Base-by-base conservation (phyloP, 768 basidiomycete genomes). In the Mrakia frigida region DNA sequence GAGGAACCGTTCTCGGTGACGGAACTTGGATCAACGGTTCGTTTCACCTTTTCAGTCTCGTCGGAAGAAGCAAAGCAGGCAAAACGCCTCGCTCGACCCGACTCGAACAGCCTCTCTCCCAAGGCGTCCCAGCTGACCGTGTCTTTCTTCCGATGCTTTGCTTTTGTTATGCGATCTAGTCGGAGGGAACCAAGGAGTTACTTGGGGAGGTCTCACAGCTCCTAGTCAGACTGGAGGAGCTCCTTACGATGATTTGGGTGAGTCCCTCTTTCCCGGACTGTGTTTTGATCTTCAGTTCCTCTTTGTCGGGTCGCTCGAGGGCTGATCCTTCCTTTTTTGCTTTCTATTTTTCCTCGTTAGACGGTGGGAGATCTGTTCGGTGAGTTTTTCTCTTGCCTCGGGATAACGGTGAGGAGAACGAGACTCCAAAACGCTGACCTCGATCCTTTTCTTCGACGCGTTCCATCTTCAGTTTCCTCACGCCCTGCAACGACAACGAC, bases 331-430 rank as follows among this genome's bases (percentile, higher is more conserved):
- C 35, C 63, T 6, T 23, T 9, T 6, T 68, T 6, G 6, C 35
- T 23, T 39, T n/a, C n/a, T 35, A 33, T 9, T 16, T 25, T 4
- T 33, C 10, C 21, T 5, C 5, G 5, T 63, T 37, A 68, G 65
- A 94, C 80, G 93, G 95, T 70, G 87, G 88, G 25, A 88, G 87
- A 71, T 86, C 91, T 59, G 92, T 96, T 81, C 91, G 94, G 79
- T 81, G 70, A 56, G 77, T 77, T 41, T 46, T 10, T 31, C 23
- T 21, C 56, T 6, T 6, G 61, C 6, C 1, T 0, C 14, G 7
- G 5, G 37, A 37, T 11, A 37, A 6, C 10, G 33, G 31, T 1
- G 11, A 41, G 18, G 16, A 21, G 65, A 68, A 21, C 18, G 18
- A 18, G 23, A 53, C 18, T 2, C 23, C 21, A 21, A 53, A n/a